phyloP scores from a whole-genome alignment of 2,329 filamentous ascomycete genomes.

The Fusarium sp. region DNA sequence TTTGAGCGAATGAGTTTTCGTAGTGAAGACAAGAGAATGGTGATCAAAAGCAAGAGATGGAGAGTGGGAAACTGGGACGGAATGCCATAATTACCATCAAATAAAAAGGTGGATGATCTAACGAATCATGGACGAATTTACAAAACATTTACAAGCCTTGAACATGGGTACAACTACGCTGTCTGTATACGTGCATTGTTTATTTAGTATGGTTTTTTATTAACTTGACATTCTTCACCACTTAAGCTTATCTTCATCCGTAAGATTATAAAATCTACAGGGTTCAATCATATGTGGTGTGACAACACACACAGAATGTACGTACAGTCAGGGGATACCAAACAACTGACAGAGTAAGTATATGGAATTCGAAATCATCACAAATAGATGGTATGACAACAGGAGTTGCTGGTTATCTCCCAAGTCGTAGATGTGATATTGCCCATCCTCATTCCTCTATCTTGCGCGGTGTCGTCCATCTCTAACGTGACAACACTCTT shows the following conservation, averaged over 20 bases:
- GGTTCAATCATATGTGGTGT: not conserved
- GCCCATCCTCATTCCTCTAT: conserved; percentile 31
- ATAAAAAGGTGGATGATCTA: conserved; percentile 4
- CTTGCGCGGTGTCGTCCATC: conserved; percentile 12
- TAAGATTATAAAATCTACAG: not conserved
- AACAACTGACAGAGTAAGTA: not conserved
- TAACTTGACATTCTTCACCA: not conserved
- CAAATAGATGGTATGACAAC: conserved; percentile 30
- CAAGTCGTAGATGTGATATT: conserved; percentile 26
- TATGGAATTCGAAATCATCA: conserved; percentile 11
- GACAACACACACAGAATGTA: no score
- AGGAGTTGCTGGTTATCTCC: conserved; percentile 30
- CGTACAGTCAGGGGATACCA: not conserved
- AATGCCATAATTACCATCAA: conserved; percentile 27
- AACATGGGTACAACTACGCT: not conserved
- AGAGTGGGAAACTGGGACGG: conserved; percentile 5
- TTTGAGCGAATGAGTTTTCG: not conserved
- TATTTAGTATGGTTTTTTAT: not conserved
- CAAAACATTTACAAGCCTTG: conserved; percentile 22
- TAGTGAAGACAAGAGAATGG: not conserved
- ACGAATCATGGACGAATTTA: conserved; percentile 15
- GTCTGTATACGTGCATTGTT: not conserved
- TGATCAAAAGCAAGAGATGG: conserved; percentile 13
- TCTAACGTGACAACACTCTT: conserved; percentile 16
- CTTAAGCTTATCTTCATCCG: not conserved